Evolutionary conservation across 345 rosid genomes (phyloP).

Genomic region (Triadica sebifera): DNA sequence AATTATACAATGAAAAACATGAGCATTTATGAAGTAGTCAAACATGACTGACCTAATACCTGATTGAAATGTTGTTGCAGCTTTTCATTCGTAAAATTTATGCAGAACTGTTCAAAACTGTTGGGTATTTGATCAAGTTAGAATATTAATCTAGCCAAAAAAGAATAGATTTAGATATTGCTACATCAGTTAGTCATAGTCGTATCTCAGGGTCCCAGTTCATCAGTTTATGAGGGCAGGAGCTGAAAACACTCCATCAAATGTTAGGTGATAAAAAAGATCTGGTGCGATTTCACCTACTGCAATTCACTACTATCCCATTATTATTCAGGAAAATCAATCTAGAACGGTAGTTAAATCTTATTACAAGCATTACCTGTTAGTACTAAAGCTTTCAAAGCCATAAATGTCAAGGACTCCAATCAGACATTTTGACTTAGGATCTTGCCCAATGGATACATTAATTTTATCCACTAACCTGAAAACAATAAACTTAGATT

Average conservation of each 20-base stretch:
- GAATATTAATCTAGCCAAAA: background rate
- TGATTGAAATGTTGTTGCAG: conserved; percentile 98
- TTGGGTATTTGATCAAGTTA: conserved; percentile 19
- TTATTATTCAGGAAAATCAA: background rate
- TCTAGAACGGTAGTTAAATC: background rate
- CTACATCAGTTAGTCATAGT: background rate
- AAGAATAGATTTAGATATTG: background rate
- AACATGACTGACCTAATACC: conserved; percentile 66
- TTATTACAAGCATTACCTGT: conserved; percentile 52
- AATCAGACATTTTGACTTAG: conserved; percentile 58
- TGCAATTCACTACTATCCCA: background rate
- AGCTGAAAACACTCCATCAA: background rate
- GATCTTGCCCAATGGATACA: conserved; percentile 27
- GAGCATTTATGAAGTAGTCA: conserved; percentile 24
- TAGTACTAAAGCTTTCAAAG: conserved; percentile 82
- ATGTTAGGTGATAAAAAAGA: background rate
- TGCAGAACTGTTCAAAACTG: conserved; percentile 95
- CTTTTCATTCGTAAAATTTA: conserved; percentile 88
- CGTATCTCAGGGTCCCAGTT: background rate
- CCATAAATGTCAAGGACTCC: conserved; percentile 94
- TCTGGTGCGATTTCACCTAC: background rate
- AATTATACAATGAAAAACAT: conserved; percentile 26
- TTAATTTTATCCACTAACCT: conserved; percentile 70
- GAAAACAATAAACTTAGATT: conserved; percentile 21
- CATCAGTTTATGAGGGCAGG: background rate